Conservation (phyloP, 495 filamentous ascomycete species). For the Aspergillus sparsus region DNA sequence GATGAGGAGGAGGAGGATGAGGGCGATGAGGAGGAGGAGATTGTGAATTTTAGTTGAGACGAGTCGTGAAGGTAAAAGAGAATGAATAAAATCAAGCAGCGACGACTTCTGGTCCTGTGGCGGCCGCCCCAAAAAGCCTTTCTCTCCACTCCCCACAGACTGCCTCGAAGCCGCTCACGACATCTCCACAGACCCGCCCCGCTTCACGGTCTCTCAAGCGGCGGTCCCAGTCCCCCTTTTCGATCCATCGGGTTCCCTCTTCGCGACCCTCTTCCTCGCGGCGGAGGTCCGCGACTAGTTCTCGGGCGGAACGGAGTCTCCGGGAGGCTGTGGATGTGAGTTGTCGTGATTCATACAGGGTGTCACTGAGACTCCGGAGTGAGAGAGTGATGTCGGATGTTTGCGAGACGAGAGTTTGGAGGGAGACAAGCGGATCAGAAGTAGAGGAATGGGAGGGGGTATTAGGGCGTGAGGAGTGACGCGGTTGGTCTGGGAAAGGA, state of each 20-base stretch:
- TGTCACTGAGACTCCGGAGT: slow-evolving; percentile 84
- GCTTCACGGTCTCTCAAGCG: slow-evolving; percentile 74
- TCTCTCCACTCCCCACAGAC: slow-evolving; percentile 69
- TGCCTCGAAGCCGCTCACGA: slow-evolving; percentile 88
- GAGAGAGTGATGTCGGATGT: slow-evolving; percentile 78
- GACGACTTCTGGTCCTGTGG: slow-evolving; percentile 33
- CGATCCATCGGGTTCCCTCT: slow-evolving; percentile 77
- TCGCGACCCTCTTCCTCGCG: slow-evolving; percentile 79
- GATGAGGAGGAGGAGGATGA: neutral
- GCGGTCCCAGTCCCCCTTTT: slow-evolving; percentile 76
- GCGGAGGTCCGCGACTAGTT: slow-evolving; percentile 79
- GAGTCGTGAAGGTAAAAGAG: neutral
- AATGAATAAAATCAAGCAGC: slow-evolving; percentile 30
- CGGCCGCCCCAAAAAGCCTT: slow-evolving; percentile 49
- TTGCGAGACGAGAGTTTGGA: slow-evolving; percentile 55
- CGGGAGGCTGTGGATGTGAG: slow-evolving; percentile 76
- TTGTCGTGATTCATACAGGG: slow-evolving; percentile 91
- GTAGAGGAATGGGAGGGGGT: slow-evolving; percentile 35
- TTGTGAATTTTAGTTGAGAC: too few relatives aligned
- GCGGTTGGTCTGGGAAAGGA: slow-evolving; percentile 53
- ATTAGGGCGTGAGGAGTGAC: slow-evolving; percentile 47
- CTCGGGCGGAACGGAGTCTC: slow-evolving; percentile 70
- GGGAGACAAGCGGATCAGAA: slow-evolving; percentile 50
- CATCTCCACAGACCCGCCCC: slow-evolving; percentile 74
- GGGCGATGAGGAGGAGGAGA: neutral